Evolutionary conservation across 805 yeast species (phyloP).

Genomic region (Wickerhamiella cacticola): DNA sequence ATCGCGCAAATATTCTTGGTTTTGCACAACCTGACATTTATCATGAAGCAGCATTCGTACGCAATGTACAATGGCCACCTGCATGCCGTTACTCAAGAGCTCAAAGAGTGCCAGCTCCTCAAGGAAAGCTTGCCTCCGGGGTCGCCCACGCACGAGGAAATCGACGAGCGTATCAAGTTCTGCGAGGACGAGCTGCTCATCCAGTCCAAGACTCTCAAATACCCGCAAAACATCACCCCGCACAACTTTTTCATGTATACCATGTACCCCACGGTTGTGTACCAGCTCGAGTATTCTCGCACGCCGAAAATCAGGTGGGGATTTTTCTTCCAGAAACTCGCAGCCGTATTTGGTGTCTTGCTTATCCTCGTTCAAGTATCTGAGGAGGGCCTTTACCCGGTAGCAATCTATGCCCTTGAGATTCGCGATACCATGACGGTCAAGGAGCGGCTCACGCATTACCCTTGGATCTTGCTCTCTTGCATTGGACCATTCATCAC

Average conservation of each 20-base stretch:
- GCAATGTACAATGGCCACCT: conserved; percentile 86
- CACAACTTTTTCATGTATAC: conserved; percentile 62
- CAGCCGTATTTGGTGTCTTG: conserved; percentile 81
- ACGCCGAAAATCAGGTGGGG: conserved; percentile 54
- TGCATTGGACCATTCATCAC: conserved; percentile 68
- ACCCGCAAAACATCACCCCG: conserved; percentile 63
- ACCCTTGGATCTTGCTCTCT: conserved; percentile 50
- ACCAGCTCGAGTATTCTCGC: conserved; percentile 69
- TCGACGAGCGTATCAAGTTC: conserved; percentile 45
- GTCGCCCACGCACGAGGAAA: conserved; percentile 15
- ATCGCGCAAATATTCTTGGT: conserved; percentile 76
- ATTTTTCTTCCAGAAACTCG: conserved; percentile 54
- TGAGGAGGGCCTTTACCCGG: conserved; percentile 62
- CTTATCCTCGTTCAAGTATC: conserved; percentile 70
- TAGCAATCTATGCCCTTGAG: conserved; percentile 47
- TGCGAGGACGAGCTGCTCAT: conserved; percentile 59
- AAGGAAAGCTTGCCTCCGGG: conserved; percentile 20
- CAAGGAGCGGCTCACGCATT: conserved; percentile 29
- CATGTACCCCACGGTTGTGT: conserved; percentile 73
- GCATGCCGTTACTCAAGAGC: conserved; percentile 26
- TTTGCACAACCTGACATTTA: conserved; percentile 69
- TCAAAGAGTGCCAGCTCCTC: conserved; percentile 7
- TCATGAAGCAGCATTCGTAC: conserved; percentile 94
- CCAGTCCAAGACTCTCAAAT: conserved; percentile 38
- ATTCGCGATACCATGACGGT: conserved; percentile 39